Conservation (phyloP, 805 yeast genomes). For the Candida incommunis region DNA sequence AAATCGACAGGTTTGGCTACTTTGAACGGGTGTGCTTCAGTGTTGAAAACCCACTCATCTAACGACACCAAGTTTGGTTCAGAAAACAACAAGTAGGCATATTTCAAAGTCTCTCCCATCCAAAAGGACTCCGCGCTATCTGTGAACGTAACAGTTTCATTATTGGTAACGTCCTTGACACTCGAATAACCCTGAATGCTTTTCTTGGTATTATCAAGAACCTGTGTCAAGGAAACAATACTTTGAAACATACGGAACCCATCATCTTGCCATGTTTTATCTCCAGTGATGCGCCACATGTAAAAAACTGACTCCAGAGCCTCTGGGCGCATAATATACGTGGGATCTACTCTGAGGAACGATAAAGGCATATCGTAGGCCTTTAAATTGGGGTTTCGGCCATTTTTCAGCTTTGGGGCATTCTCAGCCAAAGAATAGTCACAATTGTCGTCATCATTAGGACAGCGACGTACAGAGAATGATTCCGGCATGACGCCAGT, state of each 20-base stretch:
- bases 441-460: conserved; percentile 21
- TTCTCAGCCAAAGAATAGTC: conserved; percentile 1
- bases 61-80: conserved; percentile 27
- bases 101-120: conserved; percentile 47
- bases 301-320: conserved; percentile 46
- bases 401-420: conserved; percentile 5
- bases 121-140: conserved; percentile 37
- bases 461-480: conserved; percentile 64
- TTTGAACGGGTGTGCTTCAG: conserved; percentile 47
- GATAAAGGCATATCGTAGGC: conserved; percentile 12
- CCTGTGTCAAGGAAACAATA: conserved; percentile 15
- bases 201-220: conserved; percentile 3
- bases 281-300: conserved; percentile 48
- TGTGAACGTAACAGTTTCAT: conserved; percentile 15
- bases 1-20: neutral
- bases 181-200: conserved; percentile 24
- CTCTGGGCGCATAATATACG: conserved; percentile 42
- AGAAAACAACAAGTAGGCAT: conserved; percentile 35
- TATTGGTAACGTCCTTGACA: conserved; percentile 26
- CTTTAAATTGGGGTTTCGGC: neutral
- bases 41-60: conserved; percentile 43
- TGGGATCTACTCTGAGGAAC: conserved; percentile 15
- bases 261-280: conserved; percentile 37
- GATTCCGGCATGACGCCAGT: conserved; percentile 33
- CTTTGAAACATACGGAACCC: conserved; percentile 36